Percentiles rank a stretch among this genome's conserved stretches.
Evolutionary conservation across 2,329 filamentous ascomycete species (phyloP).

Genomic region (Beauveria australis): DNA sequence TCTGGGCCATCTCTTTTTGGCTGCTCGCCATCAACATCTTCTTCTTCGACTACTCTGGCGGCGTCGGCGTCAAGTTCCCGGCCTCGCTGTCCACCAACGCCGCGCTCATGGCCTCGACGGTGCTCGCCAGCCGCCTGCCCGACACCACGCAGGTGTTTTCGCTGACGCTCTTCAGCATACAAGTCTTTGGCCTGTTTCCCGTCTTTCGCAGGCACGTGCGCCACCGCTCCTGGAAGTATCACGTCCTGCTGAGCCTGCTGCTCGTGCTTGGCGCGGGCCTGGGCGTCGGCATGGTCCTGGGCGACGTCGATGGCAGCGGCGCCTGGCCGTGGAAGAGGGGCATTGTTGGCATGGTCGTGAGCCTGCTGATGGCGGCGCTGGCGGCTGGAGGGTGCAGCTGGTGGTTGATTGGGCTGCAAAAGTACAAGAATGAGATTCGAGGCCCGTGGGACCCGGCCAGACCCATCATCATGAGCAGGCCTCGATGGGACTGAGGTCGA

Average conservation of each 20-base stretch:
- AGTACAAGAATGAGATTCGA: conserved; percentile 98
- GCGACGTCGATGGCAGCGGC: conserved; percentile 30
- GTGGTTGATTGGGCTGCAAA: conserved; percentile 95
- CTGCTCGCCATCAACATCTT: conserved; percentile 92
- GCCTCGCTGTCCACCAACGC: conserved; percentile 85
- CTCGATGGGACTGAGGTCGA: conserved; percentile 35
- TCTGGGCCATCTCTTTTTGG: conserved; percentile 95
- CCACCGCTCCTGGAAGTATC: conserved; percentile 72
- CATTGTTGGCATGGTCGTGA: conserved; percentile 66
- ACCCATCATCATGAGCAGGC: conserved; percentile 69
- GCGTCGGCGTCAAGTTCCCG: conserved; percentile 54
- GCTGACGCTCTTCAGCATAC: conserved; percentile 89
- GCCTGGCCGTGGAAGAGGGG: conserved; percentile 45
- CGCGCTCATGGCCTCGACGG: conserved; percentile 90
- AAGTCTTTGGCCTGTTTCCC: conserved; percentile 96
- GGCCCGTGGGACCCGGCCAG: conserved; percentile 96
- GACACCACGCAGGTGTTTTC: conserved; percentile 93
- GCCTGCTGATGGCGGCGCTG: conserved; percentile 63
- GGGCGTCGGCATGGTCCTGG: conserved; percentile 60
- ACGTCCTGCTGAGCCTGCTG: conserved; percentile 65
- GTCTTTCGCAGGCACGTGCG: conserved; percentile 87
- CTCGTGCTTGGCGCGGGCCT: conserved; percentile 74
- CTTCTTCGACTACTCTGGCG: conserved; percentile 91
- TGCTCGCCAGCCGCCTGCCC: conserved; percentile 80
- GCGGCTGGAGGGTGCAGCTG: conserved; percentile 91